Percentiles rank a stretch among this genome's conserved stretches.
Evolutionary conservation across 179 eudicot species (phyloP).

Genomic region (Dionaea muscipula): DNA sequence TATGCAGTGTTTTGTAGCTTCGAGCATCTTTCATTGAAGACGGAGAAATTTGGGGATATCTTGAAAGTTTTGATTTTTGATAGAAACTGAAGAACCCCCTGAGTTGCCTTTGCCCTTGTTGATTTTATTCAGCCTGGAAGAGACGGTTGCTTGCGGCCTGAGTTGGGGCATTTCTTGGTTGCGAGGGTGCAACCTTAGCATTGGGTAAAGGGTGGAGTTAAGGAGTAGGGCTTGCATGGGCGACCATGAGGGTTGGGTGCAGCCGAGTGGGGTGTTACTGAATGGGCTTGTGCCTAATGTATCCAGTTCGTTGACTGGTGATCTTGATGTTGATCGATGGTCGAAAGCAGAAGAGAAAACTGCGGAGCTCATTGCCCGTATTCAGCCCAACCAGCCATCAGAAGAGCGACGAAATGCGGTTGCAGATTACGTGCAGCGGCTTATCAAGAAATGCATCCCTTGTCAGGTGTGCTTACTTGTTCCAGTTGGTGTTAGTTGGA

Average conservation of each 20-base stretch:
- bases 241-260: slow-evolving; percentile 42
- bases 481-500: background rate
- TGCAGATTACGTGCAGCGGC: slow-evolving; percentile 67
- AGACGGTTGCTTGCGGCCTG: too few species aligned
- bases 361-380: slow-evolving; percentile 68
- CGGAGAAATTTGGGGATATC: background rate
- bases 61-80: background rate
- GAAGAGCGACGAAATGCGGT: slow-evolving; percentile 70
- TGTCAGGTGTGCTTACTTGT: slow-evolving; percentile 46
- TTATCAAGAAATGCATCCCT: slow-evolving; percentile 64
- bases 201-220: background rate
- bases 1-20: too few species aligned
- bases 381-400: slow-evolving; percentile 65
- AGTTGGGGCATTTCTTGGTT: too few species aligned
- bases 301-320: slow-evolving; percentile 32
- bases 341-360: slow-evolving; percentile 62
- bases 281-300: slow-evolving; percentile 58
- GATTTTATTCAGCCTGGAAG: too few species aligned
- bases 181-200: too few species aligned
- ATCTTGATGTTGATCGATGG: slow-evolving; percentile 57
- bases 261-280: slow-evolving; percentile 41
- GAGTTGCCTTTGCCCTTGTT: too few species aligned
- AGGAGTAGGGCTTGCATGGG: slow-evolving; percentile 36
- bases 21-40: too few species aligned
- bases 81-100: too few species aligned